Base-by-base conservation (phyloP, 345 rosid genomes). In the Iberis pinnata region DNA sequence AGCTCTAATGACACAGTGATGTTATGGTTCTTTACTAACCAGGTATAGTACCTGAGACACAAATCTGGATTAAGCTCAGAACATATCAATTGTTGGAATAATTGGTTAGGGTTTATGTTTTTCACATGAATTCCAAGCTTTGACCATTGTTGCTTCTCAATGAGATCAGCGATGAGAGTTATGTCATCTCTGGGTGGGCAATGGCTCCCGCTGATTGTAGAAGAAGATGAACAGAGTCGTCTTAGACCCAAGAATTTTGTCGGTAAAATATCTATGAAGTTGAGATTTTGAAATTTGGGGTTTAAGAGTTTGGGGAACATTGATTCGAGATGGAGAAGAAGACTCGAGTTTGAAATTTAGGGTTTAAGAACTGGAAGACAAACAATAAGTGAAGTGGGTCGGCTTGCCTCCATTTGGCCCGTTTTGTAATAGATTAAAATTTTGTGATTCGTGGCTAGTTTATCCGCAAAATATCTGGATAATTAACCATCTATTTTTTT, bases 141-240 rank as follows among this genome's bases (percentile, higher is more conserved):
- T 16, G 83, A 73, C 85, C 83, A 82, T 63, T 73, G 85, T 55
- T 80, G 94, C 53, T 71, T 80, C 38, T 73, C 73, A 52, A 84
- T 64, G 41, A 80, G 76, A 38, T 75, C 70, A 18, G 62, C 62
- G 45, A 76, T 57, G 24, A 35, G 11, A 24, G 73, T 29, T 25
- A 58, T 33, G 24, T 54, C 67, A 6, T 49, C 33, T 49, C 42
- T 52, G 3, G 58, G 33, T 19, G 20, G 27, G 33, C 12, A 12
- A 49, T 51, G 35, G 53, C 31, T 55, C 2, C 0, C 11, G 54
- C 44, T 2, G 53, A 27, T 61, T 2, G 56, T 8, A 39, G 32
- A 15, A 20, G 52, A 45, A 44, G 56, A 57, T 38, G 56, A 39
- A 24, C 11, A 49, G 4, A 50, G 15, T n/a, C 8, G 50, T 14